Base-by-base conservation (phyloP, 1,284 basidiomycete species). In the Xerocomus amazonicus region DNA sequence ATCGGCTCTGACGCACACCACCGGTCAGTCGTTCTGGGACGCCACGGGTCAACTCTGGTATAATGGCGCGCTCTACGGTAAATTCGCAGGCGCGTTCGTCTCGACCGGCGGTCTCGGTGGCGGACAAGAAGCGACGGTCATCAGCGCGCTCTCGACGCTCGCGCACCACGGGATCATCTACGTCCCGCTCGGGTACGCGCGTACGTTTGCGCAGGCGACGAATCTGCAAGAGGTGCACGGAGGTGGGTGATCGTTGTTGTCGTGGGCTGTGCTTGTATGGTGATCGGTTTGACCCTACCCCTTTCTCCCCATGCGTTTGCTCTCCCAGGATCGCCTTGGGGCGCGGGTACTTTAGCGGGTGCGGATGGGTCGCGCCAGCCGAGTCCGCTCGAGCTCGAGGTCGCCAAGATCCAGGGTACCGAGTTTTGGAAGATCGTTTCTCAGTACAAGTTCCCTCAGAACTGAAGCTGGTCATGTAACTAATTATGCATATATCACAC, bases 121-220 rank as follows among this genome's bases (percentile, higher is more conserved):
- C 28, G 73, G 73, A 26, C 73, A 75, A 27, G 74, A 74, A 53
- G 60, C 73, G 3, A 83, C 80, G 39, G 63, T 70, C 43, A 53
- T 76, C 39, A 75, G 66, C 52, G 68, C 74, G 40, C 51, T 81
- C 39, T 79, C 80, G 14, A 81, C 78, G 56, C 71, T 81, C 50
- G 63, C 68, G n/a, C 80, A 83, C 65, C 79, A 80, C 52, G 78
- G 77, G 14, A 71, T 78, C 49, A 61, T 68, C 54, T 80, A 66
- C 60, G 76, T 79, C 8, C 79, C 79, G 14, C 69, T 79, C 47
- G 79, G 78, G 9, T 82, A 77, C 70, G 65, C 62, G 33, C 55
- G 70, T 50, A 51, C 65, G 0, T 67, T 67, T 44, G 48, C 68
- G 4, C 66, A 70, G 47, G 54, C 80, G 37, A 45, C 65, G 52